Conservation (phyloP, 306 rosid species). For the Lablab purpureus region DNA sequence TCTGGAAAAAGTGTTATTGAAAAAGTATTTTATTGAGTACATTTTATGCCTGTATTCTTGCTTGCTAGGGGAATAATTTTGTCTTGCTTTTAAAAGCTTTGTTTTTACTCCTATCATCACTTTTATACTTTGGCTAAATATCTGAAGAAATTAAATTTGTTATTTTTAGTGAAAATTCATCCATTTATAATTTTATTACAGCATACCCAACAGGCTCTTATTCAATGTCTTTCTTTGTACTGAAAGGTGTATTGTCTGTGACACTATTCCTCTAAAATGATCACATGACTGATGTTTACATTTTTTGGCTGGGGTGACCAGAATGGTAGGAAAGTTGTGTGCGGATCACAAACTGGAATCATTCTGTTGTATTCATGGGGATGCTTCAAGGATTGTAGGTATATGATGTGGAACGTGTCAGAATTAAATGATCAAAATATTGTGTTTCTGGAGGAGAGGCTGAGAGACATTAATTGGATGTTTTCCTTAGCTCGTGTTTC, state of each 20-base stretch:
- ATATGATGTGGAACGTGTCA: constrained; percentile 23
- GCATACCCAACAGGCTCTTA: background rate
- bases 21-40: background rate
- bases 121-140: background rate
- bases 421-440: constrained; percentile 21
- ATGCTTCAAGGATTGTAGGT: constrained; percentile 94
- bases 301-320: constrained; percentile 45
- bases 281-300: constrained; percentile 15
- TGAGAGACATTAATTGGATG: background rate
- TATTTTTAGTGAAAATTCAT: background rate
- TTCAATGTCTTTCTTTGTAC: background rate
- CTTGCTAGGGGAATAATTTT: background rate
- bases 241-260: background rate
- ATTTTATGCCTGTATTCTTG: constrained; percentile 3
- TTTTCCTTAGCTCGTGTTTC: constrained; percentile 12
- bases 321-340: constrained; percentile 91
- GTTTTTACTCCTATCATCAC: background rate
- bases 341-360: constrained; percentile 84
- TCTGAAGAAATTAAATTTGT: background rate
- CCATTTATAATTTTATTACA: background rate
- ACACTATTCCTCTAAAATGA: background rate
- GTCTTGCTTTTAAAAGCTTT: background rate
- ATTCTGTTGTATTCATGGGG: constrained; percentile 90
- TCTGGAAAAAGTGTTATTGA: background rate
- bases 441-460: constrained; percentile 14